Evolutionary conservation across 495 filamentous ascomycete genomes (phyloP), one percentile per base, ranked within the genome.

Genomic region (Sporormia fimetaria): DNA sequence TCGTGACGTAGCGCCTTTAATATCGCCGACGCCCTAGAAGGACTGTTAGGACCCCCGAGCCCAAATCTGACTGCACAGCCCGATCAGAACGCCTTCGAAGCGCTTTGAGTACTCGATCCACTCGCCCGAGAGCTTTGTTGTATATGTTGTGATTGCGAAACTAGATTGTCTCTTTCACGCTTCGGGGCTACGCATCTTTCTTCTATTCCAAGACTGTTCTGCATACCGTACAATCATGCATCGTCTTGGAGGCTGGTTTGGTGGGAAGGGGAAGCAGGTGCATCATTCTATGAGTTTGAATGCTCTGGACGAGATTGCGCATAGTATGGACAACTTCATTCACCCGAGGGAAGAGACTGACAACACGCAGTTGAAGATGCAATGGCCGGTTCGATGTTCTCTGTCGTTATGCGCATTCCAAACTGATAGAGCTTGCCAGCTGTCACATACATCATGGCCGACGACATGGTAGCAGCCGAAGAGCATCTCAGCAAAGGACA

Each of bases 401-500:
- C n/a, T 2, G 6, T 15, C 28, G 1, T 33, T 12, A 11, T 4
- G 6, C 16, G 20, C 30, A 10, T 30, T 36, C 25, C 21, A 38
- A 29, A 36, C 6, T 17, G 14, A 10, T 3, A 33, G 30, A 11
- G 26, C 10, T 9, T 29, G 12, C 27, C 12, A 61, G 58, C 62
- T 6, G 62, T 62, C 26, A 73, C 63, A 43, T 60, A 80, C 22
- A 88, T 98, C 54, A 85, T 98, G 67, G 83, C 90, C 56, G 90
- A 98, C 62, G 87, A 95, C 62, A 80, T 96, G 40, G 83, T 84
- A 28, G 77, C 73, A 21, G 90, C 90, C 2, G 88, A 95, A 60
- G 69, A 64, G 44, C 73, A 71, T 24, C 68, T 96, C 12, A 71
- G 70, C 21, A 70, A 75, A 49, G 78, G 80, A 12, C 63, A 69